Conservation (phyloP, 805 yeast genomes). For the Candida arabinofermentans region DNA sequence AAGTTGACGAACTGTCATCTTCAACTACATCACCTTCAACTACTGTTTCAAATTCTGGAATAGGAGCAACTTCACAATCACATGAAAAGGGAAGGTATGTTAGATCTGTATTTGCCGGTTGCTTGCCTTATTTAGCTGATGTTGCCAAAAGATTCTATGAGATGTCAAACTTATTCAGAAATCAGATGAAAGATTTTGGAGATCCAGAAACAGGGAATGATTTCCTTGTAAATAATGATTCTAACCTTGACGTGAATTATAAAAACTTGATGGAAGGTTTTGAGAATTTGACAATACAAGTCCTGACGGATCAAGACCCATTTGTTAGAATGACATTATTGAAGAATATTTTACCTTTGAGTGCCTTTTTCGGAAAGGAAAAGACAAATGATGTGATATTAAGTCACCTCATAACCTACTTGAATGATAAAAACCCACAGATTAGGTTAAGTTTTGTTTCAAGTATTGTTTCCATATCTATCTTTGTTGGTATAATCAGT, state of each 20-base stretch:
- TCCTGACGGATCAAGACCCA: slow-evolving; percentile 67
- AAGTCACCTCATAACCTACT: slow-evolving; percentile 86
- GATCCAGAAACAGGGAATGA: slow-evolving; percentile 46
- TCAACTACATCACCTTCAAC: slow-evolving; percentile 10
- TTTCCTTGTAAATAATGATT: slow-evolving; percentile 28
- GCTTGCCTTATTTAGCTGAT: slow-evolving; percentile 69
- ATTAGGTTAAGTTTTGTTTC: slow-evolving; percentile 69
- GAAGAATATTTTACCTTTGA: slow-evolving; percentile 67
- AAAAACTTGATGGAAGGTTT: slow-evolving; percentile 48
- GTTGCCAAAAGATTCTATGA: slow-evolving; percentile 62
- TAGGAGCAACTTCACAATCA: neutral
- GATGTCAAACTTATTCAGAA: slow-evolving; percentile 48
- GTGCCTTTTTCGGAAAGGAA: slow-evolving; percentile 80
- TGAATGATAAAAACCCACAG: slow-evolving; percentile 72
- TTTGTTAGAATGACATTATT: slow-evolving; percentile 69
- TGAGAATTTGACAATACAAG: slow-evolving; percentile 57
- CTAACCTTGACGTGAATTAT: slow-evolving; percentile 36
- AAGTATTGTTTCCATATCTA: slow-evolving; percentile 67
- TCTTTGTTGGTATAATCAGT: slow-evolving; percentile 75
- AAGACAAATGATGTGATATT: slow-evolving; percentile 83
- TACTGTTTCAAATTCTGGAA: neutral
- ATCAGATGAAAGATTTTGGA: slow-evolving; percentile 17
- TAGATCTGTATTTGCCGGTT: slow-evolving; percentile 64
- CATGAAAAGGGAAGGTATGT: slow-evolving; percentile 36
- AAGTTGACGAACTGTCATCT: slow-evolving; percentile 16